Percentiles rank a stretch among this genome's conserved stretches.
These are phyloP conservation scores for Ganoderma lingzhi DNA, from an alignment of 1,284 basidiomycete genomes.

Conservation along the genomic window DNA sequence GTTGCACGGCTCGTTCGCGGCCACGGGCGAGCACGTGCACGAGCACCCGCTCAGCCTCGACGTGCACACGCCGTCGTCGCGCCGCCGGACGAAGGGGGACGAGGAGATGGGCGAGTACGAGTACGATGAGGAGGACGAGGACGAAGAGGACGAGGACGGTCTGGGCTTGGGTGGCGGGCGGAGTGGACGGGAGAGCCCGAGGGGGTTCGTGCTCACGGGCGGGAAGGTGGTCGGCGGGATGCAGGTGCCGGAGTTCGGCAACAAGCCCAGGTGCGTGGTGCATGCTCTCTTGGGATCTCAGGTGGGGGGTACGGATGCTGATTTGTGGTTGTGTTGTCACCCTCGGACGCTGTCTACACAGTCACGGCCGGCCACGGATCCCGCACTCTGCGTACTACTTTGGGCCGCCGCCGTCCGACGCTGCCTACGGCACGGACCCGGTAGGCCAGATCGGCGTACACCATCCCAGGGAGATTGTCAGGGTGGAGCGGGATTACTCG, in stretches of 20 bases:
- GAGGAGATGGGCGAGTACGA: conserved; percentile 5
- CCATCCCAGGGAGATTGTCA: conserved; percentile 85
- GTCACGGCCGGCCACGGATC: conserved; percentile 53
- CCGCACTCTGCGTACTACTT: conserved; percentile 85
- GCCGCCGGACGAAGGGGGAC: conserved; percentile 59
- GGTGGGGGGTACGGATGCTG: background rate
- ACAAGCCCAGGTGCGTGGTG: conserved; percentile 25
- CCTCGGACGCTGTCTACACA: too few species aligned
- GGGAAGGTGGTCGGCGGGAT: conserved; percentile 26
- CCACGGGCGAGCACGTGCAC: conserved; percentile 24
- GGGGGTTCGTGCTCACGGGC: conserved; percentile 27
- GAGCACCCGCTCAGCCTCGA: conserved; percentile 44
- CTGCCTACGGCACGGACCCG: conserved; percentile 79
- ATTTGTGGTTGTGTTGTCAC: too few species aligned
- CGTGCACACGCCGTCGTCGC: conserved; percentile 55
- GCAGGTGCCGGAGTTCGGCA: conserved; percentile 35
- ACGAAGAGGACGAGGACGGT: background rate
- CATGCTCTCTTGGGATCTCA: background rate
- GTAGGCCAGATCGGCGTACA: conserved; percentile 84
- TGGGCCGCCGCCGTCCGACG: conserved; percentile 76
- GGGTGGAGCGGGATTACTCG: conserved; percentile 85
- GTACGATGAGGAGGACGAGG: conserved; percentile 3
- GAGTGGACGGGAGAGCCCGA: conserved; percentile 28
- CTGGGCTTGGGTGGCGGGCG: conserved; percentile 10
- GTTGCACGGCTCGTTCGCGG: conserved; percentile 27